Base-by-base conservation (phyloP, 306 rosid genomes). In the Quercus rubra region DNA sequence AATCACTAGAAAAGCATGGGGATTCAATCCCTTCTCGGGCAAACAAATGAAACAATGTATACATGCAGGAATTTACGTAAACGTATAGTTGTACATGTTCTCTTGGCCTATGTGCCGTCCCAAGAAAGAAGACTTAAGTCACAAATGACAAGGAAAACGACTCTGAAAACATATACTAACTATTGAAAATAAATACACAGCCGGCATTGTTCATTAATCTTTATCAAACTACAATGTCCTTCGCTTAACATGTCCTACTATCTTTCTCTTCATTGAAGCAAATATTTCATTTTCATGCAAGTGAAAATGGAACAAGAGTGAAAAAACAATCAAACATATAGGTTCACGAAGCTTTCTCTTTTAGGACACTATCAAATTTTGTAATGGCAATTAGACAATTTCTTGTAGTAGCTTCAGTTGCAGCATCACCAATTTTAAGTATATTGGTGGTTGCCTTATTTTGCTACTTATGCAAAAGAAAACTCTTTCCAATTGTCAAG, bases 41-140 rank as follows among this genome's bases (percentile, higher is more conserved):
- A 33, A 33, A 20, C 19, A 23, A 23, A 23, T 23, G 23, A 23
- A 23, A 23, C 23, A 33, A 18, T 3, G 27, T 67, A 28, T 35
- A 1, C 17, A n/a, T 19, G 72, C 72, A 19, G 3, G 25, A n/a
- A 30, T 19, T 67, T 67, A 67, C 72, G 27, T 67, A 64, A 46
- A 46, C 4, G 1, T 10, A 12, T 46, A 12, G 54, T 9, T 46
- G 54, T 46, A 46, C 70, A 59, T 59, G 70, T 4, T 5, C 15
- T 27, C 17, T 79, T 85, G 88, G 84, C 83, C 71, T 79, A 76
- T 79, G 73, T 81, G 89, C 88, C 89, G 88, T 71, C 89, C 88
- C 14, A 74, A 79, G 80, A 62, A 46, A 67, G 71, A 30, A 33
- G 27, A 33, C 72, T 3, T 3, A 72, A 79, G 80, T 79, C 28